These are phyloP conservation scores for Magnolia officinalis DNA, from an alignment of 164 flowering plant species.

Conservation along the genomic window DNA sequence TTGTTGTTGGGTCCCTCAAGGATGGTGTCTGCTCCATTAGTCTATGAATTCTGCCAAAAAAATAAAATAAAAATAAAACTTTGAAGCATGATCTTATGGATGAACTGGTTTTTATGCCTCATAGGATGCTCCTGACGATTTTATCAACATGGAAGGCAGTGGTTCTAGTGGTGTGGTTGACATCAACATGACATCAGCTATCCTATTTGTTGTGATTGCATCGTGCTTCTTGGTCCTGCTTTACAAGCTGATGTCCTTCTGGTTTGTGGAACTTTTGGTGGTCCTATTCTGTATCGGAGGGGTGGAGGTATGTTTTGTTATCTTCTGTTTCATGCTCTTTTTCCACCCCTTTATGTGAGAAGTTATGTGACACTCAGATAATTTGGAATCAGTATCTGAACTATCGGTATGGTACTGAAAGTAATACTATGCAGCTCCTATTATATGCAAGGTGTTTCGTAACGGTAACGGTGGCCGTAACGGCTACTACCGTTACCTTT, in stretches of 20 bases:
- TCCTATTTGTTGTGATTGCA: slow-evolving; percentile 80
- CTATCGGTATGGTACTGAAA: too few relatives aligned
- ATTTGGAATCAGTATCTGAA: too few relatives aligned
- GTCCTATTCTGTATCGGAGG: slow-evolving; percentile 98
- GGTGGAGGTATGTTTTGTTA: slow-evolving; percentile 62
- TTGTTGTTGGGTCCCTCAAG: too few relatives aligned
- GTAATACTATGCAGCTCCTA: too few relatives aligned
- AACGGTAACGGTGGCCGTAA: too few relatives aligned
- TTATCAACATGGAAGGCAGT: slow-evolving; percentile 27
- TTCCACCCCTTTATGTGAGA: not conserved
- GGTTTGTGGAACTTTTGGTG: slow-evolving; percentile 91
- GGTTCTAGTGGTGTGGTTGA: slow-evolving; percentile 66
- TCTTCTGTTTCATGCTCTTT: not conserved
- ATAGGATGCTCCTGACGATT: slow-evolving; percentile 81
- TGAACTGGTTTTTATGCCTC: not conserved
- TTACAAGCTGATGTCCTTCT: slow-evolving; percentile 88
- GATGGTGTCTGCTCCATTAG: too few relatives aligned
- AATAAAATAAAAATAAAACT: not conserved
- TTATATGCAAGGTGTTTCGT: too few relatives aligned
- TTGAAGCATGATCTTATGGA: not conserved
- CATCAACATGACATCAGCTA: slow-evolving; percentile 74
- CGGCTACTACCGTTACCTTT: too few relatives aligned
- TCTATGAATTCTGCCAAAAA: too few relatives aligned
- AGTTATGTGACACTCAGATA: too few relatives aligned
- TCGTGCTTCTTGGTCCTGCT: slow-evolving; percentile 88